phyloP scores from a whole-genome alignment of 1,284 basidiomycete genomes.

The Sphagnurus paluster region DNA sequence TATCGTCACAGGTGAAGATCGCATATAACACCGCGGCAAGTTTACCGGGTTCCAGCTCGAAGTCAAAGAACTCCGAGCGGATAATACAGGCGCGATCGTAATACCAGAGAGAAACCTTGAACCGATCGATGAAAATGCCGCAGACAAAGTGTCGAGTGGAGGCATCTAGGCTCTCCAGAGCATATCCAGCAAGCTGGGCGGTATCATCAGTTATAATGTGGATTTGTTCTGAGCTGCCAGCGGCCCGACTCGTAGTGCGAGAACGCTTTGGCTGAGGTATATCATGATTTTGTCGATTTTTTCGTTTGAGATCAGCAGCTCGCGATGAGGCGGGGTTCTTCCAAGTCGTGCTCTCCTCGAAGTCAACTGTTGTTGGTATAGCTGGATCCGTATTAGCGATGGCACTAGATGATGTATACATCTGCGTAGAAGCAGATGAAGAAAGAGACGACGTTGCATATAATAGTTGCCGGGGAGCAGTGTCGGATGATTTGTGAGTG shows the following conservation, averaged over 20 bases:
- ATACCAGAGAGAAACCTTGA: conserved; percentile 10
- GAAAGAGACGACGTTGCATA: too few relatives aligned
- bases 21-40: conserved; percentile 7
- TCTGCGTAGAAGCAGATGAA: too few relatives aligned
- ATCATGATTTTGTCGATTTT: not conserved
- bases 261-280: not conserved
- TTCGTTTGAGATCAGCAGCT: conserved; percentile 1
- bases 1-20: conserved; percentile 1
- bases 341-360: too few relatives aligned
- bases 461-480: too few relatives aligned
- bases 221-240: too few relatives aligned
- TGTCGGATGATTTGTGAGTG: too few relatives aligned
- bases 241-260: too few relatives aligned
- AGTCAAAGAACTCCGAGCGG: conserved; percentile 1
- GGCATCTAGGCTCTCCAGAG: conserved; percentile 1
- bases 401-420: too few relatives aligned
- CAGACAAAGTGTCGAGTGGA: conserved; percentile 2
- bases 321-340: not conserved
- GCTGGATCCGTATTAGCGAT: too few relatives aligned
- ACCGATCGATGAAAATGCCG: conserved; percentile 5
- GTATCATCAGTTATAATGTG: too few relatives aligned
- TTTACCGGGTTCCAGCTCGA: not conserved
- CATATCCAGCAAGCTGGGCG: not conserved
- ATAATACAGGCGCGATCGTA: conserved; percentile 7
- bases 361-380: not conserved